phyloP scores from a whole-genome alignment of 805 yeast genomes.

The Lipomyces sp. region DNA sequence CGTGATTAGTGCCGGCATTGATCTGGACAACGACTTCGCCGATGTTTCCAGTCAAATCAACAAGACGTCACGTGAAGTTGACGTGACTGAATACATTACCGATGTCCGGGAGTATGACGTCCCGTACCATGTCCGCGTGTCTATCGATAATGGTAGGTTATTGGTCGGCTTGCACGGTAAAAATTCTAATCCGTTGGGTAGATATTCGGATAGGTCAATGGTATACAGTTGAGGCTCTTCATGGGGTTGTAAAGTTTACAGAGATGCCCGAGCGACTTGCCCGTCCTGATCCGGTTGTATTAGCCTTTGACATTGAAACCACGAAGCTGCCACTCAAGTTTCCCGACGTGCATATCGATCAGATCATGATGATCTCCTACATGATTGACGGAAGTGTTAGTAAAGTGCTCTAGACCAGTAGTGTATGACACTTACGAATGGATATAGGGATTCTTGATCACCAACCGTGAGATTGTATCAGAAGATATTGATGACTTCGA shows the following conservation, averaged over 20 bases:
- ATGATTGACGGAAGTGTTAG: constrained; percentile 90
- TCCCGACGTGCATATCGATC: constrained; percentile 89
- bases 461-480: constrained; percentile 91
- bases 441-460: constrained; percentile 74
- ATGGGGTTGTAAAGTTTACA: constrained; percentile 57
- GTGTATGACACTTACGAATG: neutral
- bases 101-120: constrained; percentile 95
- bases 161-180: neutral
- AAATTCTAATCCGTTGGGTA: neutral
- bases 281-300: constrained; percentile 95
- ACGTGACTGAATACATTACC: constrained; percentile 64
- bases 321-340: constrained; percentile 95
- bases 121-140: constrained; percentile 93
- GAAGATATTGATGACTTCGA: constrained; percentile 97
- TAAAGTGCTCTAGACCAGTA: neutral
- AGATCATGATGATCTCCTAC: constrained; percentile 98
- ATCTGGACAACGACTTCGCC: constrained; percentile 42
- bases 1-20: constrained; percentile 42
- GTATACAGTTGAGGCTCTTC: constrained; percentile 77
- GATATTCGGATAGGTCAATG: constrained; percentile 91
- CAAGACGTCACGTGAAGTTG: constrained; percentile 43
- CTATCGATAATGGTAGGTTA: constrained; percentile 69
- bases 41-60: constrained; percentile 34
- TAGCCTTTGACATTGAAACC: constrained; percentile 98
- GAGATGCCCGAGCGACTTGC: constrained; percentile 78